These are phyloP conservation scores for Pythium aquatile DNA, from an alignment of 352 stramenopile species.

Conservation along the genomic window DNA sequence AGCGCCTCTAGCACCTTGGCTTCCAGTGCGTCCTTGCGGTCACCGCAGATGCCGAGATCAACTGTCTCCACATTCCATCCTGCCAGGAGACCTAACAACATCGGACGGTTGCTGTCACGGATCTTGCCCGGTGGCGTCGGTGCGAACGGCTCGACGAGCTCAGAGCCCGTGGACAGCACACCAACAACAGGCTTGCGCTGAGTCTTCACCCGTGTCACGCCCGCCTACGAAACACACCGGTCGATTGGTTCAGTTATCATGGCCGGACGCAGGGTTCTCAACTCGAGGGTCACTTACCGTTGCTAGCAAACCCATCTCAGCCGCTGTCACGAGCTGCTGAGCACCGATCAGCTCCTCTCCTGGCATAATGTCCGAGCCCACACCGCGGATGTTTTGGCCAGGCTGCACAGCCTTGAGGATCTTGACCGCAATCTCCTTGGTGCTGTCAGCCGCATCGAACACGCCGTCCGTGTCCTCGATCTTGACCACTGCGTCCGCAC, in stretches of 20 bases:
- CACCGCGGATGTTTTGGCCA: conserved; percentile 76
- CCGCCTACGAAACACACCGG: conserved; percentile 38
- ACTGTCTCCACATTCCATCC: conserved; percentile 47
- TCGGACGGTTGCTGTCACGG: conserved; percentile 94
- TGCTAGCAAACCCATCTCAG: conserved; percentile 91
- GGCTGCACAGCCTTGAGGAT: conserved; percentile 57
- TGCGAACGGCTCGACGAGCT: conserved; percentile 81
- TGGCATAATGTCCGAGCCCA: conserved; percentile 91
- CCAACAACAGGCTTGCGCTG: conserved; percentile 79
- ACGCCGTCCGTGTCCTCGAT: conserved; percentile 90
- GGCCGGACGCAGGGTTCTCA: background rate
- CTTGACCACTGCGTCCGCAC: conserved; percentile 92
- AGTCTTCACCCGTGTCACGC: conserved; percentile 69
- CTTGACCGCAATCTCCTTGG: conserved; percentile 50
- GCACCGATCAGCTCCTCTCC: conserved; percentile 76
- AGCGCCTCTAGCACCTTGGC: conserved; percentile 44
- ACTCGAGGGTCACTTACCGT: conserved; percentile 49
- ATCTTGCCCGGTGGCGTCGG: conserved; percentile 75
- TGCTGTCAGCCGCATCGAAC: conserved; percentile 27
- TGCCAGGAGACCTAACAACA: conserved; percentile 77
- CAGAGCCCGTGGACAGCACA: conserved; percentile 95
- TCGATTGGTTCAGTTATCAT: conserved; percentile 9
- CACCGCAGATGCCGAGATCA: conserved; percentile 73
- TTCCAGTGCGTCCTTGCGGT: conserved; percentile 61
- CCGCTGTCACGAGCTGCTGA: conserved; percentile 73